Base-by-base conservation (phyloP, 768 basidiomycete species). In the Tricholoma saponaceum region DNA sequence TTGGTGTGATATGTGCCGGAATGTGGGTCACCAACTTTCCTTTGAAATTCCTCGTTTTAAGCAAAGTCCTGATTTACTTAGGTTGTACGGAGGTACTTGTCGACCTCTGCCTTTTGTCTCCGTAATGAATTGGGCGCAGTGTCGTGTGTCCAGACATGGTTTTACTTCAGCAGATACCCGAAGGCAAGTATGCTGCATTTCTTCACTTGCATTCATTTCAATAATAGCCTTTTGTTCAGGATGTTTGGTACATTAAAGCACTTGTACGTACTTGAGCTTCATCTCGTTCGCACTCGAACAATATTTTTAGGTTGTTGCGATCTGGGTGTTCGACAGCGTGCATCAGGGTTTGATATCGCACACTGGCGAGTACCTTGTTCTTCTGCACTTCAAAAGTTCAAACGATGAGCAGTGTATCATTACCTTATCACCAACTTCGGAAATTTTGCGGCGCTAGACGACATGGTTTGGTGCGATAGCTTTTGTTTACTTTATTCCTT, bases 291-390 rank as follows among this genome's bases (percentile, higher is more conserved):
- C 16, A 54, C 53, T 3, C 32, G 41, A 46, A 53, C 58, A 23
- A 51, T 43, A 39, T 25, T 25, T 18, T 13, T 47, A 82, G 80
- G 84, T 85, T 14, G 74, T 64, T n/a, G 63, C 67, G 22, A 76
- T 80, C 20, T 78, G 83, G 72, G 13, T 72, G 3, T 79, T 80
- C 55, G 84, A 85, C 60, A 81, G 75, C 5, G 61, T 76, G 4
- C 82, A 84, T 59, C 84, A 85, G 65, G 70, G 67, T 18, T 63
- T 85, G 16, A 81, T 85, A 32, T 79, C 81, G 4, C 83, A 86
- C 61, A 76, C 77, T 5, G 73, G 84, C 74, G 47, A 61, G 74
- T 13, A 32, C 10, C 28, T 50, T 46, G 7, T 9, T 51, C 49
- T 22, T 22, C 32, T n/a, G 10, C 26, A 16, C 22, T 33, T 46